These are phyloP conservation scores for Colletotrichum lindemuthianum DNA, from an alignment of 2,329 filamentous ascomycete genomes.

Conservation along the genomic window DNA sequence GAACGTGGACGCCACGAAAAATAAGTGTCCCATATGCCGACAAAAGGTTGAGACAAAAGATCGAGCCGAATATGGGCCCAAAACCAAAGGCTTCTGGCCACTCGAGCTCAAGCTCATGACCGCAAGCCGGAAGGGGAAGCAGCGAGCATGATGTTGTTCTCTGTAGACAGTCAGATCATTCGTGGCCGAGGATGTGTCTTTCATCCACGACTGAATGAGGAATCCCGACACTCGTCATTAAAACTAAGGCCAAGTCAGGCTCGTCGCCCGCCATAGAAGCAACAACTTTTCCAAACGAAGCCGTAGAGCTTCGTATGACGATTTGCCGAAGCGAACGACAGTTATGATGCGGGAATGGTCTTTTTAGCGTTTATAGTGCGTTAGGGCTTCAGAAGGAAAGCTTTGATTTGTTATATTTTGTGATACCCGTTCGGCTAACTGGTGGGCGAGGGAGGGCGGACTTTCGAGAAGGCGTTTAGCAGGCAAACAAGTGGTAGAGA, in stretches of 20 bases:
- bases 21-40: slow-evolving; percentile 72
- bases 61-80: slow-evolving; percentile 51
- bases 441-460: background rate
- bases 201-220: too few species aligned
- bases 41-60: slow-evolving; percentile 64
- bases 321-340: background rate
- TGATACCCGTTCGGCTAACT: slow-evolving; percentile 35
- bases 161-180: too few species aligned
- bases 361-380: slow-evolving; percentile 29
- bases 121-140: slow-evolving; percentile 62
- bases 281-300: too few species aligned
- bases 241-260: too few species aligned
- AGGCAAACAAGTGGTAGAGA: too few species aligned
- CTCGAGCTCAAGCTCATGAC: slow-evolving; percentile 73
- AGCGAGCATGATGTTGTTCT: slow-evolving; percentile 30
- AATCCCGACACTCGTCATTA: too few species aligned
- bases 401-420: slow-evolving; percentile 14
- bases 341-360: slow-evolving; percentile 5
- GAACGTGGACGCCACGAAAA: slow-evolving; percentile 63
- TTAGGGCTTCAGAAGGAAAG: slow-evolving; percentile 1
- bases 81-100: slow-evolving; percentile 64
- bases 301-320: background rate
- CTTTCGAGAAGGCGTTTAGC: too few species aligned
- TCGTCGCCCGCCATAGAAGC: too few species aligned
- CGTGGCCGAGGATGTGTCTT: too few species aligned